Evolutionary conservation across 768 basidiomycete genomes (phyloP), one percentile per base, ranked within the genome.

Genomic region (Tricholoma matsutake): DNA sequence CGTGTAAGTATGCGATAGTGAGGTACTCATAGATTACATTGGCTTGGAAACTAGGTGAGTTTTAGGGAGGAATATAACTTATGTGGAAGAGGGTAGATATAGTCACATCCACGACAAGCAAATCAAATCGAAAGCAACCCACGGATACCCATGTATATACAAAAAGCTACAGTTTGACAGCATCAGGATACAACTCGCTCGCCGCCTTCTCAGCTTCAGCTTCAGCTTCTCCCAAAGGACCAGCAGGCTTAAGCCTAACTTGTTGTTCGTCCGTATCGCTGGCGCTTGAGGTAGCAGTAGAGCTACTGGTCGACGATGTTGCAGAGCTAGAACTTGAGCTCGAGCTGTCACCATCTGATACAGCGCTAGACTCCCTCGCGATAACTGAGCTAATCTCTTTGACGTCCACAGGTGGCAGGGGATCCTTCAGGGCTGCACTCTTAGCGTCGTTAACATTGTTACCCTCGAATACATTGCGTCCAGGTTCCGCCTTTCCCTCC

Each of bases 381-480:
- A 65, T 61, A 18, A 77, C 73, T 18, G 69, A 69, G 60, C 76
- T 81, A 41, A 81, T 74, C 47, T 74, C 71, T 60, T 77, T 78
- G 63, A 73, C 70, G 43, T 72, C 75, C 14, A 67, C 68, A 11
- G 62, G 67, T 7, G 64, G 52, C 31, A 63, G 64, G 14, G 56
- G 61, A 18, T 54, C 54, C 10, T 67, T 63, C n/a, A 56, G 58
- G 0, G 53, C 64, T 53, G 76, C 69, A 64, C 86, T 88, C 73
- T 82, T 83, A 52, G 77, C 68, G 6, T 84, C 80, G 52, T 77
- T 77, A 16, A 72, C 75, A 1, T 75, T 77, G 34, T 79, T 74
- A 31, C 78, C 81, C 0, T 79, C 88, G 67, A 94, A 94, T 60
- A 92, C 79, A 68, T 94, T 86, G 14, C 75, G 79, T 0, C 92